These are phyloP conservation scores for Fusarium begoniae DNA, from an alignment of 2,329 filamentous ascomycete genomes.

Conservation along the genomic window DNA sequence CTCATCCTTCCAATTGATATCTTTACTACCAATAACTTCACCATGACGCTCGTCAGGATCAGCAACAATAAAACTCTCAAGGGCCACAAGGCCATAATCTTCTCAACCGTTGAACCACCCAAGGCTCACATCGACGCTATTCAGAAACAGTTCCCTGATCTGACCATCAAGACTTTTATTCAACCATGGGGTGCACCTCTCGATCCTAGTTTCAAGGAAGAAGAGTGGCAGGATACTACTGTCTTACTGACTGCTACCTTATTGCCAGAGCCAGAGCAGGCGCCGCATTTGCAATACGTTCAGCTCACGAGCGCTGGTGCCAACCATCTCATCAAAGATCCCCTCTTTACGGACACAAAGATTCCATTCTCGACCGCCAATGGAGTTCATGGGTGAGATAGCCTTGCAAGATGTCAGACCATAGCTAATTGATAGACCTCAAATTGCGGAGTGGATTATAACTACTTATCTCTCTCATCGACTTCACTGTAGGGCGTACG, in stretches of 20 bases:
- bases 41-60: constrained; percentile 31
- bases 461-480: constrained; percentile 60
- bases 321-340: constrained; percentile 57
- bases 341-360: constrained; percentile 60
- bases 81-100: constrained; percentile 60
- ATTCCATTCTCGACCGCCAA: constrained; percentile 64
- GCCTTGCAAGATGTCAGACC: not conserved
- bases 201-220: constrained; percentile 39
- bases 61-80: constrained; percentile 51
- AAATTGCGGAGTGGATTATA: constrained; percentile 67
- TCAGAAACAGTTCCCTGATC: constrained; percentile 52
- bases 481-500: constrained; percentile 52
- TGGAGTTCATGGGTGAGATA: constrained; percentile 63
- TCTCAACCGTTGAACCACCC: constrained; percentile 47
- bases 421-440: constrained; percentile 52
- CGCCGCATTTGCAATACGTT: constrained; percentile 60
- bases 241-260: constrained; percentile 55
- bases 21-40: accelerated
- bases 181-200: constrained; percentile 44
- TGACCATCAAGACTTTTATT: constrained; percentile 50
- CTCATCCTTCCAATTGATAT: accelerated
- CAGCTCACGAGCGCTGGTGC: constrained; percentile 65
- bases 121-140: constrained; percentile 49
- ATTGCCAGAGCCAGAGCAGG: constrained; percentile 54
- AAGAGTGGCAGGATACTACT: constrained; percentile 60